phyloP scores from a whole-genome alignment of 441 rosid genomes.

The Biscutella auriculata region DNA sequence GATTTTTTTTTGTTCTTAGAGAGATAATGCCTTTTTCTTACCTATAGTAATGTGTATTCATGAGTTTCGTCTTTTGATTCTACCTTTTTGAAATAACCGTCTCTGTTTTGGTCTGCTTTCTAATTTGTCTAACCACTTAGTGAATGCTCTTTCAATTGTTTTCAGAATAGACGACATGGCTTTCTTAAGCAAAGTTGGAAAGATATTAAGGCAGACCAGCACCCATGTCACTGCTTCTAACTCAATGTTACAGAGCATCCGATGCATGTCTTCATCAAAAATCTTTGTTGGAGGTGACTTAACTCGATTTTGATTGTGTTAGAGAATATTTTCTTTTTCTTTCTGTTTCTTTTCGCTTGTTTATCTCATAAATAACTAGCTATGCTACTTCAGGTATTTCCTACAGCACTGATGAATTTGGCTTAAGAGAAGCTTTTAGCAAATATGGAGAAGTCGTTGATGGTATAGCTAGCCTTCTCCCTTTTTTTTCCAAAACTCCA shows the following conservation, averaged over 20 bases:
- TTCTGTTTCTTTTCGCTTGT: not conserved
- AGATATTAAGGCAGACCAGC: constrained; percentile 52
- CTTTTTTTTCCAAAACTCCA: no score
- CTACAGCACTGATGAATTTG: constrained; percentile 53
- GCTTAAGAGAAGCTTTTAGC: constrained; percentile 57
- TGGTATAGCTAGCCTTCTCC: no score
- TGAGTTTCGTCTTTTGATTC: not conserved
- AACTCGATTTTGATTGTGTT: not conserved
- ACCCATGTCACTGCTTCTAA: constrained; percentile 27
- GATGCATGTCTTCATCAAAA: constrained; percentile 78
- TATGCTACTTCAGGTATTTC: constrained; percentile 50
- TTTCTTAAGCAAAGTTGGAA: constrained; percentile 65
- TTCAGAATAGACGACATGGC: constrained; percentile 38
- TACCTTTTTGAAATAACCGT: not conserved
- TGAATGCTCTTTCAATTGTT: constrained; percentile 4
- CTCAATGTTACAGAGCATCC: constrained; percentile 51
- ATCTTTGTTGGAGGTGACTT: constrained; percentile 72
- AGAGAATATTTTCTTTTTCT: not conserved
- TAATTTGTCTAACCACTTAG: not conserved
- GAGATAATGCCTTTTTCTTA: not conserved
- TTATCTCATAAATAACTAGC: not conserved
- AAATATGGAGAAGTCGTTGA: constrained; percentile 82
- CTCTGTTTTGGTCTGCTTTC: not conserved
- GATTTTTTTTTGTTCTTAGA: no score
- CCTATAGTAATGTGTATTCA: not conserved